A percentile compares a stretch with the other conserved stretches of the same genome.
phyloP scores from a whole-genome alignment of 371 early-diverging fungal species.

The Mortierella sp. region DNA sequence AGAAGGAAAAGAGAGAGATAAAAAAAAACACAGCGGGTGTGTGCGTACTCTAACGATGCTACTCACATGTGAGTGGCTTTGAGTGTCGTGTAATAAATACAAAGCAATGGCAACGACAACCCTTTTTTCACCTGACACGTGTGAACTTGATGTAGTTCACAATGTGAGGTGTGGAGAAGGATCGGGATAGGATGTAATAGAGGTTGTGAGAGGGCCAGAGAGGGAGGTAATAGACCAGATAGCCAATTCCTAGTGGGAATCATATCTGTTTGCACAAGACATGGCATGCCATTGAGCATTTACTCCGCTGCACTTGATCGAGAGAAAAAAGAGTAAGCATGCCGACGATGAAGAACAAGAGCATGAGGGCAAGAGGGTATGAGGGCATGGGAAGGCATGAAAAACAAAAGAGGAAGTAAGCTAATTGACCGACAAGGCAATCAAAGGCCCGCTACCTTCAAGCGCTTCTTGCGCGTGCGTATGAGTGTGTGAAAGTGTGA shows the following conservation, averaged over 20 bases:
- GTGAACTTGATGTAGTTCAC: background rate
- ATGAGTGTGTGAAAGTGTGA: background rate
- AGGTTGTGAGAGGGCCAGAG: background rate
- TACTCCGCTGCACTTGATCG: background rate
- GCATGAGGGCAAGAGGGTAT: background rate
- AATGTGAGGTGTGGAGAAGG: constrained; percentile 9
- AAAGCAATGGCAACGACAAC: background rate
- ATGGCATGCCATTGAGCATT: background rate
- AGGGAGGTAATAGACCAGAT: background rate
- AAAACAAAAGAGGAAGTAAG: background rate
- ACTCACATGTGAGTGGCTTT: constrained; percentile 13
- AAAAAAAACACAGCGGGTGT: background rate
- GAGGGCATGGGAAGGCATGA: background rate
- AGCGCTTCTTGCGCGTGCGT: background rate
- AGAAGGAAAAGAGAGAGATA: too few species aligned
- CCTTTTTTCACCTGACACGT: background rate
- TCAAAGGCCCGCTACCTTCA: background rate
- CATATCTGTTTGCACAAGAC: background rate
- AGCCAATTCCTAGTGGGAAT: background rate
- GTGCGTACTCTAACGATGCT: background rate
- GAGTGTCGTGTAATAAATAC: background rate
- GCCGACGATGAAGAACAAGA: background rate
- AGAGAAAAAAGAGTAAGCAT: background rate
- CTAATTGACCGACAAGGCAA: background rate
- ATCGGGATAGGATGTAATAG: background rate